phyloP scores from a whole-genome alignment of 1,284 basidiomycete genomes.

The Tranzscheliella williamsii region DNA sequence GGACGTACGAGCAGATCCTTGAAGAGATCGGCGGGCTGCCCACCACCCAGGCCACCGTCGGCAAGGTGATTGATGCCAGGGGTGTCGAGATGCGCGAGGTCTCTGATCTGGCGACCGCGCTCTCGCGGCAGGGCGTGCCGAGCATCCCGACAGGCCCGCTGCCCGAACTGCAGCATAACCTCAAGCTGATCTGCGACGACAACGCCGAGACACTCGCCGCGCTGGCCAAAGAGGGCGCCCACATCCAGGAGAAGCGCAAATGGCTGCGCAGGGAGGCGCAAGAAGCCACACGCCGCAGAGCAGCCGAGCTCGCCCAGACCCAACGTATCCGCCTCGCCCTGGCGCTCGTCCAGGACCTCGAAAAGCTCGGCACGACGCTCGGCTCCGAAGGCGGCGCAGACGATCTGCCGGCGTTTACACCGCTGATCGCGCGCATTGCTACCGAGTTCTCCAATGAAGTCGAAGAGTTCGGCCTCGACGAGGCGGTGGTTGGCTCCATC shows the following conservation, averaged over 20 bases:
- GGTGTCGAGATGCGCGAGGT: constrained; percentile 38
- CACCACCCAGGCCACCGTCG: constrained; percentile 10
- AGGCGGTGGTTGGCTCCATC: constrained; percentile 87
- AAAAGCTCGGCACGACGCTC: constrained; percentile 3
- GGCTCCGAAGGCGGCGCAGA: not conserved
- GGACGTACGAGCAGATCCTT: constrained; percentile 59
- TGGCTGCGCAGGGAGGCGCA: constrained; percentile 71
- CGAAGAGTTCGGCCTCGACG: constrained; percentile 66
- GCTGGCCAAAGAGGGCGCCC: constrained; percentile 83
- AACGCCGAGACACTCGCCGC: constrained; percentile 82
- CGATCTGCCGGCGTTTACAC: constrained; percentile 13
- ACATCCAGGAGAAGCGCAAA: constrained; percentile 76
- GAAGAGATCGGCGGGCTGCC: constrained; percentile 37
- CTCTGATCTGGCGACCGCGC: constrained; percentile 40
- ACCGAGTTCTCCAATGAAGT: constrained; percentile 12
- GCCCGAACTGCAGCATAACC: constrained; percentile 93
- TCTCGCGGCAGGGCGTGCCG: constrained; percentile 21
- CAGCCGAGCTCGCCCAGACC: constrained; percentile 66
- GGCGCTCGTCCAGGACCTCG: constrained; percentile 26
- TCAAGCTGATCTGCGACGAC: constrained; percentile 79
- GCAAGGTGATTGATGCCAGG: constrained; percentile 54
- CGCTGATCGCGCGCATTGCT: constrained; percentile 12
- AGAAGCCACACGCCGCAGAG: constrained; percentile 68
- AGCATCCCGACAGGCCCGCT: constrained; percentile 62
- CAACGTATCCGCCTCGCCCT: constrained; percentile 35